Evolutionary conservation across 805 yeast genomes (phyloP).

Genomic region (Brettanomyces anomalus): DNA sequence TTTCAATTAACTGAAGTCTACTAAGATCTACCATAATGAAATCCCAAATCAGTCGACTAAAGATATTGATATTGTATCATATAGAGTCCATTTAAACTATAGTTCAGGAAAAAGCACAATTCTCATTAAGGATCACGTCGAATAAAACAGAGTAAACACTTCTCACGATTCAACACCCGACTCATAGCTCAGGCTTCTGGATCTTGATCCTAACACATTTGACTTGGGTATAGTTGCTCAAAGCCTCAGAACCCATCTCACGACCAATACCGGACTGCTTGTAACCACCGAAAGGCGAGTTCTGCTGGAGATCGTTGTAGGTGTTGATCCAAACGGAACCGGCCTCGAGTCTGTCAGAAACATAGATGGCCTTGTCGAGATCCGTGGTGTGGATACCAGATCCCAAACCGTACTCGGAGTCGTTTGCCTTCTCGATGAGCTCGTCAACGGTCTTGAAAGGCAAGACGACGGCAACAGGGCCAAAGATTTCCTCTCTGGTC

Average conservation of each 20-base stretch:
- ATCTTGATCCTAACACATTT: conserved; percentile 57
- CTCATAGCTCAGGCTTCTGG: conserved; percentile 18
- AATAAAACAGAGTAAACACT: no score
- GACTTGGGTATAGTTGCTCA: conserved; percentile 65
- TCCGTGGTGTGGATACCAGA: conserved; percentile 69
- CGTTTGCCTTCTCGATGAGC: conserved; percentile 57
- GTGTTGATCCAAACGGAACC: conserved; percentile 81
- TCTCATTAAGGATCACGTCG: no score
- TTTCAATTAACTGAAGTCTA: no score
- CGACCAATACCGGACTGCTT: conserved; percentile 78
- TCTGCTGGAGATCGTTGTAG: conserved; percentile 66
- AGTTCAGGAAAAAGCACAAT: no score
- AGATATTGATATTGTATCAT: no score
- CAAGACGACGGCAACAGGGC: conserved; percentile 67
- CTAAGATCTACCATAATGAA: no score
- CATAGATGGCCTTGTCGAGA: conserved; percentile 52
- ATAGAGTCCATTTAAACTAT: no score
- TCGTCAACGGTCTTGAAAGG: conserved; percentile 64
- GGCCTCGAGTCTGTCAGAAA: conserved; percentile 56
- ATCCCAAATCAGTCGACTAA: no score
- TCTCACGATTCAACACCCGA: no score
- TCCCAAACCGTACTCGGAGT: conserved; percentile 69
- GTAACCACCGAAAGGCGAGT: conserved; percentile 78
- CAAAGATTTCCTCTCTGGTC: conserved; percentile 69
- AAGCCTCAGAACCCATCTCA: conserved; percentile 77